phyloP scores from a whole-genome alignment of 2,329 filamentous ascomycete species.

The Colletotrichum gloeosporioides region DNA sequence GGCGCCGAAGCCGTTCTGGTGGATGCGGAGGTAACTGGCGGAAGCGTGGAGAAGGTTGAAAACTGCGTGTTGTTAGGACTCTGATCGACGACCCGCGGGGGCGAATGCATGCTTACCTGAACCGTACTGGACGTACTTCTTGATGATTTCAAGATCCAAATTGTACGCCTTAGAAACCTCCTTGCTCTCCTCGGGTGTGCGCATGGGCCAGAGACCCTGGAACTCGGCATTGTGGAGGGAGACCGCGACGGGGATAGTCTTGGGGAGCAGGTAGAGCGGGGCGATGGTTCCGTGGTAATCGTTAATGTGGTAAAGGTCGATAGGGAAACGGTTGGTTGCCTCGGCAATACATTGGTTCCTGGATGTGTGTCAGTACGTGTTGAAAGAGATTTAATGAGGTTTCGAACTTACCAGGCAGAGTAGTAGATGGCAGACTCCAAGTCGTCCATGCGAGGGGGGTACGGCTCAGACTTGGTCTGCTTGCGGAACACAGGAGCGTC shows the following conservation, averaged over 20 bases:
- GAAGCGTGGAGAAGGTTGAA: conserved; percentile 74
- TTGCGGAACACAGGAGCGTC: conserved; percentile 71
- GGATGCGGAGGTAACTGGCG: conserved; percentile 68
- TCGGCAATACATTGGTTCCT: conserved; percentile 70
- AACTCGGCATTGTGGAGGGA: conserved; percentile 75
- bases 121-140: conserved; percentile 70
- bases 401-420: conserved; percentile 58
- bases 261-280: conserved; percentile 69
- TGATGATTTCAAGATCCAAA: conserved; percentile 58
- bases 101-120: conserved; percentile 36
- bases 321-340: conserved; percentile 64
- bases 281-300: conserved; percentile 71
- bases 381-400: accelerated
- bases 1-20: conserved; percentile 72
- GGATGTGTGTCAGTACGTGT: neutral
- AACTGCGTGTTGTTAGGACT: conserved; percentile 36
- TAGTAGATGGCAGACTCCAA: conserved; percentile 73
- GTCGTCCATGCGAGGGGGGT: conserved; percentile 73
- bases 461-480: conserved; percentile 67
- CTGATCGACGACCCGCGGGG: accelerated
- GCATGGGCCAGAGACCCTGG: conserved; percentile 72
- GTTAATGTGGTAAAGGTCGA: conserved; percentile 70
- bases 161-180: conserved; percentile 72
- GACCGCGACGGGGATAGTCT: conserved; percentile 65
- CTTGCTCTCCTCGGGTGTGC: conserved; percentile 62